A percentile compares a stretch with the other conserved stretches of the same genome.
Conservation (phyloP, 495 filamentous ascomycete species). For the Penicillium coprophilum region DNA sequence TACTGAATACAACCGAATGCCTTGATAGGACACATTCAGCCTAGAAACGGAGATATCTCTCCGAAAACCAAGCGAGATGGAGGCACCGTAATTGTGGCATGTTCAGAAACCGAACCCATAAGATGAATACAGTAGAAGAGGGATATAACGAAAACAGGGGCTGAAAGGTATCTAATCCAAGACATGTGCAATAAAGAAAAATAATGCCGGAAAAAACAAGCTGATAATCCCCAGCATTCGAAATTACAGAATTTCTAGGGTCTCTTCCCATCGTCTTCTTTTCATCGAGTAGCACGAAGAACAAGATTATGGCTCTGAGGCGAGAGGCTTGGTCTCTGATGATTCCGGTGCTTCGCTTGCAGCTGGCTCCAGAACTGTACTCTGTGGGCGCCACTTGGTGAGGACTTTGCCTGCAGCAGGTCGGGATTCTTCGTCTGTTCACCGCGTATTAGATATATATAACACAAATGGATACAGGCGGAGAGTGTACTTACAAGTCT, state of each 20-base stretch:
- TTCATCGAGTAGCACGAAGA: neutral
- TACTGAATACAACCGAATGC: neutral
- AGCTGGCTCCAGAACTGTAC: conserved; percentile 14
- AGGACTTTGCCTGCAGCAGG: conserved; percentile 46
- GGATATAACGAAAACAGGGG: neutral
- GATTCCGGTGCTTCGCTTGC: conserved; percentile 11
- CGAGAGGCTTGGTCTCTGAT: conserved; percentile 8
- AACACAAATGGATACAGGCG: neutral
- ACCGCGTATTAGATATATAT: conserved; percentile 16
- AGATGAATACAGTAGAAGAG: conserved; percentile 1
- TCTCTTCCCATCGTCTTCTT: neutral
- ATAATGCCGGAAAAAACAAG: neutral
- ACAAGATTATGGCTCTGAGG: conserved; percentile 8
- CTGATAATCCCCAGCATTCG: neutral
- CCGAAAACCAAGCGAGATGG: neutral
- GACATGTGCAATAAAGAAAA: neutral
- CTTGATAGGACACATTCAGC: neutral
- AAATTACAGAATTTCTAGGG: neutral
- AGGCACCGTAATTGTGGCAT: neutral
- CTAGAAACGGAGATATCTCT: neutral
- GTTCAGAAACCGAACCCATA: neutral
- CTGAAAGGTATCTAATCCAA: neutral
- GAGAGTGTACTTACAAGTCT: conserved; percentile 47
- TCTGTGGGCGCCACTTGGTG: conserved; percentile 43
- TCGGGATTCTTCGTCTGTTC: conserved; percentile 46